Conservation (phyloP, 768 basidiomycete genomes). For the Candolleomyces eurysporus region DNA sequence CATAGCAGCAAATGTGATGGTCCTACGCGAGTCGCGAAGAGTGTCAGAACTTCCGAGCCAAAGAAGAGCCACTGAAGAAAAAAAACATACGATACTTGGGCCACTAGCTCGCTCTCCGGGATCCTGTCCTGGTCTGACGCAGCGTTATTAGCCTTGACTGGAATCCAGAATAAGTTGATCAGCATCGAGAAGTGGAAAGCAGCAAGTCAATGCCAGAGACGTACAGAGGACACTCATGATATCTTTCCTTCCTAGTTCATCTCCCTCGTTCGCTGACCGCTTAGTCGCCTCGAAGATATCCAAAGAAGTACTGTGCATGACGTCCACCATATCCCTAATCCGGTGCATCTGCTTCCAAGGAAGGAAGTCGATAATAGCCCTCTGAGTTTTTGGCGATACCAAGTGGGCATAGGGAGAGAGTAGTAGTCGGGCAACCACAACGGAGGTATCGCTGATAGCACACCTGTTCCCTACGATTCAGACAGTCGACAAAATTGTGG, state of each 20-base stretch:
- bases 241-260: conserved; percentile 30
- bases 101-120: conserved; percentile 36
- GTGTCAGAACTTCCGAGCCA: too few species aligned
- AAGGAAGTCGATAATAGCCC: background rate
- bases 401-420: background rate
- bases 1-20: conserved; percentile 38
- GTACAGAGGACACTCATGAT: conserved; percentile 46
- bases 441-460: background rate
- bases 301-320: conserved; percentile 30
- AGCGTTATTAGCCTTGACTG: conserved; percentile 40
- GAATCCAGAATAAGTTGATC: background rate
- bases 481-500: background rate
- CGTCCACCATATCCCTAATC: conserved; percentile 28
- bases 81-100: conserved; percentile 26
- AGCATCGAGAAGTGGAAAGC: background rate
- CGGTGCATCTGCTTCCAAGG: conserved; percentile 16
- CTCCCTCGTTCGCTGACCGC: conserved; percentile 19
- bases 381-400: background rate
- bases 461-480: background rate
- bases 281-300: conserved; percentile 35
- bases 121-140: conserved; percentile 29
- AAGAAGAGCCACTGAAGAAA: too few species aligned
- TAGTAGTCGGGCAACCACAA: background rate
- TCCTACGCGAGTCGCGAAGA: conserved; percentile 15
- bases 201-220: conserved; percentile 10